A percentile compares a stretch with the other conserved stretches of the same genome.
These are phyloP conservation scores for Vickermania ingenoplastis DNA, from an alignment of 208 protist species.

Conservation along the genomic window DNA sequence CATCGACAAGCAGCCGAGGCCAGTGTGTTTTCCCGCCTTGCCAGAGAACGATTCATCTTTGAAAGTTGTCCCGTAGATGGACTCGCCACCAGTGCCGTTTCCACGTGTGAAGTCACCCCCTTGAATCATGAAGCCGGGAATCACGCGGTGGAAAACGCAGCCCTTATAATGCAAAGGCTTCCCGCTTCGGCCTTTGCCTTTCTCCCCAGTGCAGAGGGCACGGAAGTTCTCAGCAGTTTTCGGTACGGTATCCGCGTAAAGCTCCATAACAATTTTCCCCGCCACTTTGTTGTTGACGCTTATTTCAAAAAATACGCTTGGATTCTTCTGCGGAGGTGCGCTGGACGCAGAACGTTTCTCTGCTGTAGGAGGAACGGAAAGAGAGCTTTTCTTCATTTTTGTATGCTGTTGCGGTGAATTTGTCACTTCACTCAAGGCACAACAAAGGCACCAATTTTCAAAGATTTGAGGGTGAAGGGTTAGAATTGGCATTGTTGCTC, in stretches of 20 bases:
- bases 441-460: no score
- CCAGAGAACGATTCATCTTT: slow-evolving; percentile 95
- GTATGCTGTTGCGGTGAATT: no score
- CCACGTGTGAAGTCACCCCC: slow-evolving; percentile 96
- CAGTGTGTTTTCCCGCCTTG: slow-evolving; percentile 88
- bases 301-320: slow-evolving; percentile 90
- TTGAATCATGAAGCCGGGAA: slow-evolving; percentile 95
- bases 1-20: slow-evolving; percentile 95
- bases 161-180: slow-evolving; percentile 97
- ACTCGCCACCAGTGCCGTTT: slow-evolving; percentile 96
- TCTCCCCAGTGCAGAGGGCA: slow-evolving; percentile 84
- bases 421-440: no score
- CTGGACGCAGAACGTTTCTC: slow-evolving; percentile 16
- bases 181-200: slow-evolving; percentile 81
- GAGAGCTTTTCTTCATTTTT: not conserved
- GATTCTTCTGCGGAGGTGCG: slow-evolving; percentile 23
- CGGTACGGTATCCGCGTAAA: slow-evolving; percentile 88
- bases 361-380: slow-evolving; percentile 26
- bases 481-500: no score
- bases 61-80: slow-evolving; percentile 97
- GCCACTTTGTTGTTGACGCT: slow-evolving; percentile 45
- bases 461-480: no score
- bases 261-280: slow-evolving; percentile 86
- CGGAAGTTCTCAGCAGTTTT: slow-evolving; percentile 92
- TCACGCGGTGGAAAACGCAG: slow-evolving; percentile 93